Evolutionary conservation across 768 basidiomycete species (phyloP), one percentile per base, ranked within the genome.

Genomic region (Termitomyces sp.): DNA sequence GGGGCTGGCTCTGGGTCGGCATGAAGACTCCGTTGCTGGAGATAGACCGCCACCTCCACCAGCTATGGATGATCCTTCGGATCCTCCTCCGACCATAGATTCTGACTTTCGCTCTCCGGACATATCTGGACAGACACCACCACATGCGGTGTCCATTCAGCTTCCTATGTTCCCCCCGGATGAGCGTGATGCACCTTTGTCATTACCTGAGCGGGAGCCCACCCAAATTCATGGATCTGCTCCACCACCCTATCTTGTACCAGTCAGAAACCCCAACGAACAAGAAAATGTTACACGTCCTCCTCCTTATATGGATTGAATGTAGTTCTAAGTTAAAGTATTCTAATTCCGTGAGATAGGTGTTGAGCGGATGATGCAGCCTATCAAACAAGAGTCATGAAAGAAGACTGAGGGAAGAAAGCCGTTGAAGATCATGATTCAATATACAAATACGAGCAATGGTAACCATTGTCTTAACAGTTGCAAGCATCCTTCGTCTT

Each of bases 1-100:
- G 47, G 82, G 79, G 44, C 67, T 90, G 47, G 82, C 82, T 14
- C 73, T 86, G 36, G 86, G 85, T 50, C 81, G 79, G 51, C 75
- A 74, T 36, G 77, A 77, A 53, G 74, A 79, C 50, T 70, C 71
- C 58, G 68, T 71, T 51, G 64, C 63, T 56, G 71, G 66, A 63
- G 73, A 76, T 47, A 71, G 75, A 26, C 84, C 79, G 1, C 91
- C 89, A 0, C 92, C 91, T 0, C 91, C 91, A 5, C 88, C 87
- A 18, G 85, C 87, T 36, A 81, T 93, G 76, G 92, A 94, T 66
- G 92, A 94, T 70, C 92, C 92, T 23, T 87, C 86, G 2, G 92
- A 94, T 69, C 92, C 91, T 23, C 92, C 92, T 5, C 92, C 92
- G 13, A 90, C 89, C 6, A 94, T 94, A 65, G 89, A 94, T 71